These are phyloP conservation scores for Draba incana DNA, from an alignment of 345 rosid species.

Conservation along the genomic window DNA sequence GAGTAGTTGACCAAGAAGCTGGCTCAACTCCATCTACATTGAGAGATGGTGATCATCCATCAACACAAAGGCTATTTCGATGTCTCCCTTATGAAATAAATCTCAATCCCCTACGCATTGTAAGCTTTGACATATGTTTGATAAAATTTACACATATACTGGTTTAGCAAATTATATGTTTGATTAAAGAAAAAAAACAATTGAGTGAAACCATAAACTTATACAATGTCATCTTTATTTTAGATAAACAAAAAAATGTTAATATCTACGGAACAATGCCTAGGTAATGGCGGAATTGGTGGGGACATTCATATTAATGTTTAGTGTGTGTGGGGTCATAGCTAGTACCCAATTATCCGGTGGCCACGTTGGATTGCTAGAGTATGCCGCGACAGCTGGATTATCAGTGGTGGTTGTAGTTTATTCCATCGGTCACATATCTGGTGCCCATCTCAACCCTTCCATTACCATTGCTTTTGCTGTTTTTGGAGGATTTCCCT, in stretches of 20 bases:
- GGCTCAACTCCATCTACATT: conserved; percentile 43
- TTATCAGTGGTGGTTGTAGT: conserved; percentile 64
- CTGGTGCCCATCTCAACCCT: conserved; percentile 91
- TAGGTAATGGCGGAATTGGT: conserved; percentile 79
- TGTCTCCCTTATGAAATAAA: conserved; percentile 42
- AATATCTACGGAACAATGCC: conserved; percentile 11
- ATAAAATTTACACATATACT: not conserved
- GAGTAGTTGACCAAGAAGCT: conserved; percentile 49
- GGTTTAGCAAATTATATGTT: not conserved
- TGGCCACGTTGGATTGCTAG: conserved; percentile 67
- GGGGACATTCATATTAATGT: conserved; percentile 81
- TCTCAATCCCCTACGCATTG: conserved; percentile 64
- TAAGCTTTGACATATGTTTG: conserved; percentile 33
- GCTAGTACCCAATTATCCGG: conserved; percentile 57
- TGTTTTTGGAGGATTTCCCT: conserved; percentile 66
- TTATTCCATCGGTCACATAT: conserved; percentile 71
- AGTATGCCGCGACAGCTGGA: conserved; percentile 76
- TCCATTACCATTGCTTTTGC: conserved; percentile 83
- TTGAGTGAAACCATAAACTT: not conserved
- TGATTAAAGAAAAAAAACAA: not conserved
- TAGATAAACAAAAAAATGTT: not conserved
- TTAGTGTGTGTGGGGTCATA: conserved; percentile 69
- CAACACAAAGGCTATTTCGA: conserved; percentile 29
- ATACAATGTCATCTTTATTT: not conserved
- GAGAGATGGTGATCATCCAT: conserved; percentile 30